Evolutionary conservation across 2,329 filamentous ascomycete species (phyloP).

Genomic region (Coleophoma eucalyptorum): DNA sequence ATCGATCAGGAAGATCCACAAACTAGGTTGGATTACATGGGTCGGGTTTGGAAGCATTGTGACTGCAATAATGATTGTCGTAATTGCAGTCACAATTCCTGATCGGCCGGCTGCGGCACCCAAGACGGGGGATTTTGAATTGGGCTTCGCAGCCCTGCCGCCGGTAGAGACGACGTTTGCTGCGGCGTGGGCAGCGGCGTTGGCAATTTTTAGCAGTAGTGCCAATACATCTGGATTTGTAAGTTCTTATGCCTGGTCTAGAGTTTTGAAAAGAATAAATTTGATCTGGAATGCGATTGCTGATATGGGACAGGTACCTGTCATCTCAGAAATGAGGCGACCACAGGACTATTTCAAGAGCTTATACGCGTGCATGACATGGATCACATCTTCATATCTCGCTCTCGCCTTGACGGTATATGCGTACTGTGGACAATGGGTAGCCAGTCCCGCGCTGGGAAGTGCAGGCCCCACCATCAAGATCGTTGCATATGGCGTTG

Average conservation of each 20-base stretch:
- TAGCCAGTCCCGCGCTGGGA: slow-evolving; percentile 55
- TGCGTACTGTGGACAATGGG: slow-evolving; percentile 55
- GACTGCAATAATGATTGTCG: slow-evolving; percentile 39
- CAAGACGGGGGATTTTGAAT: slow-evolving; percentile 27
- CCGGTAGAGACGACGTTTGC: slow-evolving; percentile 25
- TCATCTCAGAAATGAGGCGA: slow-evolving; percentile 6
- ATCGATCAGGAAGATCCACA: slow-evolving; percentile 28
- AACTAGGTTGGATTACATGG: slow-evolving; percentile 31
- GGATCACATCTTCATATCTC: slow-evolving; percentile 4
- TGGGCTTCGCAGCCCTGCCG: slow-evolving; percentile 15
- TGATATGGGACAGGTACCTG: slow-evolving; percentile 25
- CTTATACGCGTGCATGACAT: slow-evolving; percentile 2
- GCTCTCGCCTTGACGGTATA: slow-evolving; percentile 43
- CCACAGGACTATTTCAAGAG: slow-evolving; percentile 6
- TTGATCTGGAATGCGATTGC: slow-evolving; percentile 26
- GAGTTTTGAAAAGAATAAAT: neutral
- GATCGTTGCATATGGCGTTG: slow-evolving; percentile 55
- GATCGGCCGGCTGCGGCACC: slow-evolving; percentile 56
- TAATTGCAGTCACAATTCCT: slow-evolving; percentile 48
- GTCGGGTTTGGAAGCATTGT: slow-evolving; percentile 9
- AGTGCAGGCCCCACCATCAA: slow-evolving; percentile 50
- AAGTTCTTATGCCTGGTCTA: slow-evolving; percentile 10
- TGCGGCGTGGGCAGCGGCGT: neutral
- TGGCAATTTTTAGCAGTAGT: neutral
- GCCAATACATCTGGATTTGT: slow-evolving; percentile 6